Percentiles rank a stretch among this genome's conserved stretches.
phyloP scores from a whole-genome alignment of 2,329 filamentous ascomycete species.

The Tolypocladium endophyticum region DNA sequence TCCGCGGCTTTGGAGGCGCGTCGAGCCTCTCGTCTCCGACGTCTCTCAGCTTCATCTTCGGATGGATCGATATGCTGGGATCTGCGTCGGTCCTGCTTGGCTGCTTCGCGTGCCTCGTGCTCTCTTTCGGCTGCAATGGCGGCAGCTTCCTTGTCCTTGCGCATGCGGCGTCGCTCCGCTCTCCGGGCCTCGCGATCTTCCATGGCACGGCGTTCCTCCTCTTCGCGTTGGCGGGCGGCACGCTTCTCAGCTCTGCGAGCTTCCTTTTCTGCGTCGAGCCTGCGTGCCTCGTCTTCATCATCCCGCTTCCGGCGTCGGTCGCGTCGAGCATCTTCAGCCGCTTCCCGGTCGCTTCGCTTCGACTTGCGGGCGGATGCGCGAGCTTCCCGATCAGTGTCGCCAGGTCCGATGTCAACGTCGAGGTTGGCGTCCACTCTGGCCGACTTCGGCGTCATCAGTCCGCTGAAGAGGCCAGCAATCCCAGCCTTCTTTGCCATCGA shows the following conservation, averaged over 20 bases:
- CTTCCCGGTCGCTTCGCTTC: constrained; percentile 40
- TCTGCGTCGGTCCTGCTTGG: constrained; percentile 39
- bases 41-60: constrained; percentile 42
- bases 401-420: constrained; percentile 35
- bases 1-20: constrained; percentile 32
- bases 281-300: constrained; percentile 41
- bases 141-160: constrained; percentile 37
- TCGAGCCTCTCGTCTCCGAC: constrained; percentile 41
- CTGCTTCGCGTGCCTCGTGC: constrained; percentile 34
- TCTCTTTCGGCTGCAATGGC: constrained; percentile 29
- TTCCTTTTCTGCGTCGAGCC: constrained; percentile 50
- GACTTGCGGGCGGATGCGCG: constrained; percentile 53
- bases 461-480: constrained; percentile 52
- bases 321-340: constrained; percentile 35
- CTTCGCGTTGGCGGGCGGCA: constrained; percentile 36
- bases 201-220: constrained; percentile 35
- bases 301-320: constrained; percentile 46
- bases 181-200: constrained; percentile 39
- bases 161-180: constrained; percentile 37
- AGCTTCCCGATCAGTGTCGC: constrained; percentile 50
- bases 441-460: constrained; percentile 37
- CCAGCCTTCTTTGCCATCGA: constrained; percentile 40
- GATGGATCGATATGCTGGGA: constrained; percentile 31
- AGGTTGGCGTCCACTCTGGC: constrained; percentile 35
- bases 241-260: constrained; percentile 45